phyloP scores from a whole-genome alignment of 2,329 filamentous ascomycete genomes.

The Aspergillus vadensis region DNA sequence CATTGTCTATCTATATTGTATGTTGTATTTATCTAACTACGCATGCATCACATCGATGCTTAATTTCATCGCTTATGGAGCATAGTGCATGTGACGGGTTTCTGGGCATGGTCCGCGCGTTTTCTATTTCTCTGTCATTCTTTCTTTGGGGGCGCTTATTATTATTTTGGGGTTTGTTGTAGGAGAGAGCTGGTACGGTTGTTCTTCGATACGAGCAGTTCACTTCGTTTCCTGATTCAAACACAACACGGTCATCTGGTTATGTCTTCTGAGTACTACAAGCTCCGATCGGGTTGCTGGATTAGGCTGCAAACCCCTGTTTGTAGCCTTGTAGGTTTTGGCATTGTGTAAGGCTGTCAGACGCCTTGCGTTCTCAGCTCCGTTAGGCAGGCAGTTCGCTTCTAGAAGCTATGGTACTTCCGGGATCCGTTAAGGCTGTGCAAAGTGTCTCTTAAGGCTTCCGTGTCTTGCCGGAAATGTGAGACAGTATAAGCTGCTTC shows the following conservation, averaged over 20 bases:
- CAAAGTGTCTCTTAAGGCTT: not conserved
- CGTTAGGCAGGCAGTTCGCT: conserved; percentile 3
- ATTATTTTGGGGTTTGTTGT: not conserved
- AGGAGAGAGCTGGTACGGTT: not conserved
- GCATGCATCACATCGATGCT: not conserved
- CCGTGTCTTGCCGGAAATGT: not conserved
- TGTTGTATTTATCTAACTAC: no score
- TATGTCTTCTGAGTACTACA: not conserved
- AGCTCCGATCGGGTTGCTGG: not conserved
- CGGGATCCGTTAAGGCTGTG: conserved; percentile 3
- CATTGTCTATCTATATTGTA: not conserved
- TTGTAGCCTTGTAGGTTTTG: not conserved
- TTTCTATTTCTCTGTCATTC: no score
- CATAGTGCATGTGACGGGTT: not conserved
- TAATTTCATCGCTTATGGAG: not conserved
- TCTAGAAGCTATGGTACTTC: conserved; percentile 1
- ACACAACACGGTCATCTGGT: not conserved
- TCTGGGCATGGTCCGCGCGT: not conserved
- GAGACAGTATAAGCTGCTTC: not conserved
- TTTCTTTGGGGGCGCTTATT: not conserved
- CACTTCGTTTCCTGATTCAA: not conserved
- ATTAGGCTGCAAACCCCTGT: not conserved
- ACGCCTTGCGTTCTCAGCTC: not conserved
- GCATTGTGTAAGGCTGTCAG: conserved; percentile 3
- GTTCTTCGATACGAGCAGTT: not conserved